Conservation (phyloP, 1,284 basidiomycete genomes). For the Cerioporus squamosus region DNA sequence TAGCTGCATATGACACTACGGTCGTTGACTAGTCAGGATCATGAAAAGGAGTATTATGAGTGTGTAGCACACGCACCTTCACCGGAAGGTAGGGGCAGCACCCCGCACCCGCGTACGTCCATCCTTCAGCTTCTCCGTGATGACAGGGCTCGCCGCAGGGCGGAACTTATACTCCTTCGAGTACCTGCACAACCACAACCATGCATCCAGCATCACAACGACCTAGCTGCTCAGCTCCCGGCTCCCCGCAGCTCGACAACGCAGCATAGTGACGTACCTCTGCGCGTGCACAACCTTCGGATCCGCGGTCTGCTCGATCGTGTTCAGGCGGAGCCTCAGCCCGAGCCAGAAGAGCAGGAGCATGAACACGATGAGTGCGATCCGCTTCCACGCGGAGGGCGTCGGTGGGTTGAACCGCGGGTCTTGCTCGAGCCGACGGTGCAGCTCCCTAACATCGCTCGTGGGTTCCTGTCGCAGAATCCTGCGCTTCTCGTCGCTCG, state of each 20-base stretch:
- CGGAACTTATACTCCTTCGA: slow-evolving; percentile 67
- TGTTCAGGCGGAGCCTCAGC: slow-evolving; percentile 37
- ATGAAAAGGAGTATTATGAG: no score
- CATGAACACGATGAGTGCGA: slow-evolving; percentile 47
- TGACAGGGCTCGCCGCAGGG: slow-evolving; percentile 69
- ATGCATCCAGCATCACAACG: background rate
- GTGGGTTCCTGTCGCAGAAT: slow-evolving; percentile 26
- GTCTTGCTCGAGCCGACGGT: slow-evolving; percentile 33
- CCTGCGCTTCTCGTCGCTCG: slow-evolving; percentile 12
- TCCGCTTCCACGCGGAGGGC: slow-evolving; percentile 51
- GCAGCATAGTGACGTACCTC: slow-evolving; percentile 41
- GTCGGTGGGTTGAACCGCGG: slow-evolving; percentile 50
- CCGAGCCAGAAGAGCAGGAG: slow-evolving; percentile 49
- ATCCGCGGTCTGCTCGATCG: slow-evolving; percentile 23
- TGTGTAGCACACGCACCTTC: slow-evolving; percentile 3
- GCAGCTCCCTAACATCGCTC: slow-evolving; percentile 31
- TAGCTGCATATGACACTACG: no score
- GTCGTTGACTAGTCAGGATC: no score
- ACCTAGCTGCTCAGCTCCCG: background rate
- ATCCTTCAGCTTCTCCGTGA: slow-evolving; percentile 64
- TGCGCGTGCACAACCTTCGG: slow-evolving; percentile 51
- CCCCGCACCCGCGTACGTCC: slow-evolving; percentile 60
- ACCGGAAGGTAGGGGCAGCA: slow-evolving; percentile 42
- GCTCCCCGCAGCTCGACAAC: background rate
- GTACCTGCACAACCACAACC: slow-evolving; percentile 47